Evolutionary conservation across 805 yeast species (phyloP), one percentile per base, ranked within the genome.

Genomic region (Millerozyma acaciae): DNA sequence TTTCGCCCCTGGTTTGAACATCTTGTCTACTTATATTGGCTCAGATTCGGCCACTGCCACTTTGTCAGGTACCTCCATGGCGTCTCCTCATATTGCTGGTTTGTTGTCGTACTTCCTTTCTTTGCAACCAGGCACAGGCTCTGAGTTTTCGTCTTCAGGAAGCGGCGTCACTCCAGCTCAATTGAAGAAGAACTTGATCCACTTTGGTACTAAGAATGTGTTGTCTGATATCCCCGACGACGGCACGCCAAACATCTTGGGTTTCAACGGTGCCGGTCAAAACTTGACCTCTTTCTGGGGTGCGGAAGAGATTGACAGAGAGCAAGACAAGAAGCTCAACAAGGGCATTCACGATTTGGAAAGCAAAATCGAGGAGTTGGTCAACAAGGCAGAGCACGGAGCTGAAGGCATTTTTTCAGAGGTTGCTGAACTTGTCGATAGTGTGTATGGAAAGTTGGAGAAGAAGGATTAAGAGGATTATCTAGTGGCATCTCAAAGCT

Each of bases 21-120:
- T 90, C 40, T 70, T 82, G 46, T 86, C 96, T 27, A 83, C 90
- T 23, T 84, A 83, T 57, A 84, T 80, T 57, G 93, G 94, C 27
- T 78, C 87, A 4, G 70, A 73, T 33, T 62, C 76, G 34, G 84
- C 88, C 26, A 82, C 90, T 45, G 88, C 93, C 28, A 76, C 85
- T 24, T 70, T 84, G 57, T 84, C 95, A 23, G 98, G 98, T 64
- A 90, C 97, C 8, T 90, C 97, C 10, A 90, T 90, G 98, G 96
- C 97, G 15, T 84, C 97, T 23, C 97, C 98, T 28, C 96, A 88
- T 55, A 89, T 89, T 47, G 81, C 88, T 39, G 98, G 98, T 48
- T 72, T 90, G 58, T 77, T 88, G 53, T 76, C 96, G 6, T 90
- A 90, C 73, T 90, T 77, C 66, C 68, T 89, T 56, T 82, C 95